Base-by-base conservation (phyloP, 306 rosid genomes). In the Herpetospermum pedunculosum region DNA sequence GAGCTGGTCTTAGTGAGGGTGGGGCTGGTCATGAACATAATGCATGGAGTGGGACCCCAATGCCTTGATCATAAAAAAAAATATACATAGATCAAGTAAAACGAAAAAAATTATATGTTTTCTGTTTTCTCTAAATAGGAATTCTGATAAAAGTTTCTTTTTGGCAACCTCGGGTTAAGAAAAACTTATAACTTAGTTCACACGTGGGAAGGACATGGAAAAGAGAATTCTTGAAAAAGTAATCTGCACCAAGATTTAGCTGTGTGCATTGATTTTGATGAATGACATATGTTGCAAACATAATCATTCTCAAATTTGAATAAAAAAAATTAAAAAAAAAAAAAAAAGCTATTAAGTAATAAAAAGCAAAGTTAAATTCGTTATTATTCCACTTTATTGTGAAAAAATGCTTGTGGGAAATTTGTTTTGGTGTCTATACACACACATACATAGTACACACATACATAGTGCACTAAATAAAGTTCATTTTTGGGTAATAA, bases 261-360 rank as follows among this genome's bases (percentile, higher is more conserved):
- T 32, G 43, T 59, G 68, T 59, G 10, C 19, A n/a, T 63, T 35
- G 70, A 23, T 65, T 67, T 67, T 12, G 10, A 23, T 67, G 19
- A 41, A 14, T 25, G 18, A 67, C 14, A 19, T 67, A 0, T 41
- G 37, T 26, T 67, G 35, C 73, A 67, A 67, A 67, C 19, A 67
- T 37, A 41, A 41, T 67, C 53, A 67, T 67, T 67, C 73, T 12
- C 72, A 65, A 23, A 65, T 40, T 40, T 40, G 72, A 40, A 65
- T 40, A 40, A 65, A 40, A 65, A 40, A 65, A 40, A 65, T 40
- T 38, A 44, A 65, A 25, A 19, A n/a, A n/a, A n/a, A n/a, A n/a
- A n/a, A n/a, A n/a, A n/a, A n/a, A n/a, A n/a, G n/a, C n/a, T 38
- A 65, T 2, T 9, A 11, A 6, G 21, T 40, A 23, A 21, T 12